A percentile compares a stretch with the other conserved stretches of the same genome.
Conservation (phyloP, 768 basidiomycete species). For the Kwoniella sp. region DNA sequence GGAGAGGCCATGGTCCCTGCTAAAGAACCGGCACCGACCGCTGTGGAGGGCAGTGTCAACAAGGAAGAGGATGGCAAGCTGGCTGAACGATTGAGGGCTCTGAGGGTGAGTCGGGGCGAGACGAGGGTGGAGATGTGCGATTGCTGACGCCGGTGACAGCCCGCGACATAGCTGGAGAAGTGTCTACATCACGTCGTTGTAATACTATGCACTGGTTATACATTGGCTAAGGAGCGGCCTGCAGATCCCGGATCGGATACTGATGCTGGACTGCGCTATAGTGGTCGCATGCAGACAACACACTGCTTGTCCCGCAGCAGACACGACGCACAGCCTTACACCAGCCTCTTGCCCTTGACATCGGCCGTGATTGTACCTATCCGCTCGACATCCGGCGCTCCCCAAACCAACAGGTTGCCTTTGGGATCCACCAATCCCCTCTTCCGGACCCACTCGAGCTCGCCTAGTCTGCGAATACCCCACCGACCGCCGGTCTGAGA, state of each 20-base stretch:
- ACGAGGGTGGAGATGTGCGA: background rate
- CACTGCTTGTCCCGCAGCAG: background rate
- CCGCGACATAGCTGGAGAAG: constrained; percentile 12
- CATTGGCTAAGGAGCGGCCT: no score
- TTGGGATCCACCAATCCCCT: constrained; percentile 35
- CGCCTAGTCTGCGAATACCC: constrained; percentile 22
- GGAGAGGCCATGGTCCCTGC: constrained; percentile 59
- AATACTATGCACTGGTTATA: constrained; percentile 4
- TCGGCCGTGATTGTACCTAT: constrained; percentile 26
- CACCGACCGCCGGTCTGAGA: background rate
- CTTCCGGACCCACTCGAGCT: constrained; percentile 26
- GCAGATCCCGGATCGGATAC: no score
- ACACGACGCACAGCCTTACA: no score
- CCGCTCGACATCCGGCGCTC: constrained; percentile 38
- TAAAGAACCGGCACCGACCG: constrained; percentile 54
- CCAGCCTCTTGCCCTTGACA: constrained; percentile 9
- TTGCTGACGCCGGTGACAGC: constrained; percentile 2
- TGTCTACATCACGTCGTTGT: constrained; percentile 15
- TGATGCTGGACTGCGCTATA: background rate
- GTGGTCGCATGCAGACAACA: no score
- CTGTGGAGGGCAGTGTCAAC: constrained; percentile 57
- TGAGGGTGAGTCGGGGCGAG: constrained; percentile 54
- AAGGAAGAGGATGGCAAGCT: constrained; percentile 54
- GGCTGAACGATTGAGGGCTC: constrained; percentile 79
- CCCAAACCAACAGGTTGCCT: constrained; percentile 45